phyloP scores from a whole-genome alignment of 495 filamentous ascomycete genomes.

The Pseudoneurospora amorphoporcata region DNA sequence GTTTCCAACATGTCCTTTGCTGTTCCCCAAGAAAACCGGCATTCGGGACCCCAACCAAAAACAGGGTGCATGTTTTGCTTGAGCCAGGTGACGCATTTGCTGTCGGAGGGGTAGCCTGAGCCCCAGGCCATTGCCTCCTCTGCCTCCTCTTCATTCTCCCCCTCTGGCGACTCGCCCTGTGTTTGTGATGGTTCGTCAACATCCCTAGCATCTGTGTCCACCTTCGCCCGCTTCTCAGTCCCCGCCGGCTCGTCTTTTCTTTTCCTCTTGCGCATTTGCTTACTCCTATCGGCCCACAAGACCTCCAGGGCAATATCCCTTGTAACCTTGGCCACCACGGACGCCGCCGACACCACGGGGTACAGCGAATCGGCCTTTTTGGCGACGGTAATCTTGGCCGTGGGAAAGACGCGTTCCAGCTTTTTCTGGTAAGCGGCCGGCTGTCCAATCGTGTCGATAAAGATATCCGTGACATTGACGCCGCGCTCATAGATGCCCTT shows the following conservation, averaged over 20 bases:
- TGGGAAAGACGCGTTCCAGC: constrained; percentile 76
- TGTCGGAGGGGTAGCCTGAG: constrained; percentile 87
- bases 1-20: constrained; percentile 83
- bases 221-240: not conserved
- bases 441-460: constrained; percentile 88
- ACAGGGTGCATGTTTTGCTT: constrained; percentile 78
- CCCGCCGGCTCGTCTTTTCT: constrained; percentile 10
- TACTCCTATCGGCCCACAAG: not conserved
- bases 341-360: constrained; percentile 87
- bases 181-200: constrained; percentile 11
- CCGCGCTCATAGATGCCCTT: constrained; percentile 59
- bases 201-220: constrained; percentile 11
- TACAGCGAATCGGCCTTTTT: constrained; percentile 95
- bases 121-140: constrained; percentile 51
- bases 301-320: constrained; percentile 79
- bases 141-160: constrained; percentile 17
- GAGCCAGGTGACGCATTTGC: constrained; percentile 69
- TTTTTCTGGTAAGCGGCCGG: constrained; percentile 74
- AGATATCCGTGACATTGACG: constrained; percentile 78
- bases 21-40: constrained; percentile 90
- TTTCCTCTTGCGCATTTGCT: constrained; percentile 4
- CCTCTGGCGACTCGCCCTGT: constrained; percentile 7
- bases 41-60: constrained; percentile 91
- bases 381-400: constrained; percentile 69
- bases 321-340: constrained; percentile 92